Conservation (phyloP, 805 yeast genomes). For the Candida argentea region DNA sequence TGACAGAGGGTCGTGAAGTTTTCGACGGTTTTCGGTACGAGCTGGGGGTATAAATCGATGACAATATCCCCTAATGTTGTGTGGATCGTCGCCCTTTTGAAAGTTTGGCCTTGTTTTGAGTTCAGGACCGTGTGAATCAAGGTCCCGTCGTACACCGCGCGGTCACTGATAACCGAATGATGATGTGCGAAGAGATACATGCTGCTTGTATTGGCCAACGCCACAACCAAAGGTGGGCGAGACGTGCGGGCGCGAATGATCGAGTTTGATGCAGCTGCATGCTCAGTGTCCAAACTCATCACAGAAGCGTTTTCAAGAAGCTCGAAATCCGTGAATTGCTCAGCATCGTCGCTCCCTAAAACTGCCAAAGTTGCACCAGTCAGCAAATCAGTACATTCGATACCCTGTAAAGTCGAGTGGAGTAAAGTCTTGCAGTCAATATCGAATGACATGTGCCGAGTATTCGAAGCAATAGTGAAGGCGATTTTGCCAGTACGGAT, state of each 20-base stretch:
- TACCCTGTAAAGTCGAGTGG: neutral
- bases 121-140: neutral
- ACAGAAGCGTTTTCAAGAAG: conserved; percentile 4
- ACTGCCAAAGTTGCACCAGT: conserved; percentile 1
- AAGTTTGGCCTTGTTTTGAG: conserved; percentile 1
- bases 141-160: neutral
- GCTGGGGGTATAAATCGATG: conserved; percentile 20
- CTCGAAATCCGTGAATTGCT: conserved; percentile 7
- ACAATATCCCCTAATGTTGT: conserved; percentile 36
- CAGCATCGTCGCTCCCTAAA: conserved; percentile 5
- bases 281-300: conserved; percentile 5
- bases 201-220: conserved; percentile 6
- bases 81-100: conserved; percentile 10
- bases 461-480: conserved; percentile 5
- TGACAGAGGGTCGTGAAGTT: conserved; percentile 27
- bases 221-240: conserved; percentile 7
- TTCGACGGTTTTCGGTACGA: conserved; percentile 32
- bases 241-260: conserved; percentile 8
- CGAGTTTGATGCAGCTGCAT: conserved; percentile 11
- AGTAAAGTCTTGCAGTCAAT: conserved; percentile 2
- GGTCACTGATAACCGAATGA: neutral
- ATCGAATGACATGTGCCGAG: neutral
- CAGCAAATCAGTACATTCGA: conserved; percentile 1
- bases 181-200: conserved; percentile 7
- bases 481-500: conserved; percentile 21